Conservation (phyloP, 2,329 filamentous ascomycete genomes). For the Fusarium foetens region DNA sequence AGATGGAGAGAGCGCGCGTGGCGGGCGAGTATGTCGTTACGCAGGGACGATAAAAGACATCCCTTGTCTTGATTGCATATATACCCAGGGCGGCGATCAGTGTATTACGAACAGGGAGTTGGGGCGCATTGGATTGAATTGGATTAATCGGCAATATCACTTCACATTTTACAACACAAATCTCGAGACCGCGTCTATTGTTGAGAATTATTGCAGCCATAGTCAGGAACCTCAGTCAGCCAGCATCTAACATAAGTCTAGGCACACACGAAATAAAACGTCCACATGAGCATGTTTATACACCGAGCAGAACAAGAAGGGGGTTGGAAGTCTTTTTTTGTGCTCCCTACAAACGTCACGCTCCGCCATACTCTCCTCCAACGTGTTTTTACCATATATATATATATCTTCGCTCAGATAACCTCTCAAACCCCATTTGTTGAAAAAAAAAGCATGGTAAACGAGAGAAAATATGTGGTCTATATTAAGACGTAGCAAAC, state of each 20-base stretch:
- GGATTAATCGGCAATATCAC: conserved; percentile 6
- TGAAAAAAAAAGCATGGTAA: conserved; percentile 26
- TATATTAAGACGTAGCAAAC: conserved; percentile 37
- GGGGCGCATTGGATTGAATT: conserved; percentile 10
- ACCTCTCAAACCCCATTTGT: conserved; percentile 16
- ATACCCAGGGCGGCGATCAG: conserved; percentile 27
- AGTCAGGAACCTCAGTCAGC: conserved; percentile 22
- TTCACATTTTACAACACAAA: conserved; percentile 1
- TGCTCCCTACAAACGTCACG: conserved; percentile 24
- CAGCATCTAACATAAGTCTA: conserved; percentile 23
- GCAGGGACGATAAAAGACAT: conserved; percentile 42
- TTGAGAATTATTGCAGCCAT: conserved; percentile 36
- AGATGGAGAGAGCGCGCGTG: conserved; percentile 71
- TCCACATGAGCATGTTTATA: conserved; percentile 1
- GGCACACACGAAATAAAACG: conserved; percentile 1
- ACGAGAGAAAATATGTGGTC: conserved; percentile 38
- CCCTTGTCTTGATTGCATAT: conserved; percentile 11
- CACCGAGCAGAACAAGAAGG: conserved; percentile 1
- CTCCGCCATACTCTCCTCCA: conserved; percentile 18
- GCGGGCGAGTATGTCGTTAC: conserved; percentile 67
- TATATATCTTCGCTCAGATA: conserved; percentile 20
- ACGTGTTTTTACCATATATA: conserved; percentile 22
- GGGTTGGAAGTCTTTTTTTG: neutral
- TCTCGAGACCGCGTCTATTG: conserved; percentile 28
- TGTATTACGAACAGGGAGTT: conserved; percentile 20